Evolutionary conservation across 805 yeast genomes (phyloP).

Genomic region (Yamadazyma scolyti): DNA sequence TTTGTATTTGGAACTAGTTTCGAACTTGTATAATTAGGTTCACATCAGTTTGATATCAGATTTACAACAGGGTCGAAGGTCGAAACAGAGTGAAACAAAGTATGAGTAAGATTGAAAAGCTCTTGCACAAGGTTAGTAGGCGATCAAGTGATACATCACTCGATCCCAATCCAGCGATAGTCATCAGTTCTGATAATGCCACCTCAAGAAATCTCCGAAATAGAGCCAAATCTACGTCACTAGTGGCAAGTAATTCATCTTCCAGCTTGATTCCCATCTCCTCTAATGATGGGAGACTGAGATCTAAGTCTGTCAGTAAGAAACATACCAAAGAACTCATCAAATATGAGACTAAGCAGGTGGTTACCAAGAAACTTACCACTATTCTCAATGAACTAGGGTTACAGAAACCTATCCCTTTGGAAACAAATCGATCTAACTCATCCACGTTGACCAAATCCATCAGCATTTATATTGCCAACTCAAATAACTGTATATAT

Average conservation of each 20-base stretch:
- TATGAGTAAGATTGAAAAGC: slow-evolving; percentile 10
- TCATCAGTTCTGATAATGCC: slow-evolving; percentile 3
- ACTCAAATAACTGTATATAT: slow-evolving; percentile 37
- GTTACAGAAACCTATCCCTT: slow-evolving; percentile 35
- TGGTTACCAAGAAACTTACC: slow-evolving; percentile 31
- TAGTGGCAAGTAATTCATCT: slow-evolving; percentile 6
- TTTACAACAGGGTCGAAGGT: too few relatives aligned
- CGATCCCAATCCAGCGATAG: slow-evolving; percentile 6
- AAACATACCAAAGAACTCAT: slow-evolving; percentile 34
- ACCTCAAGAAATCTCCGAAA: slow-evolving; percentile 4
- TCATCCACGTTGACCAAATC: slow-evolving; percentile 24
- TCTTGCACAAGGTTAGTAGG: slow-evolving; percentile 13
- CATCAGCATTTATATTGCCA: slow-evolving; percentile 31
- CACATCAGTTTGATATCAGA: too few relatives aligned
- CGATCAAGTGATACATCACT: slow-evolving; percentile 14
- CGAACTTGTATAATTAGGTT: too few relatives aligned
- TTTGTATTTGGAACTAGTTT: too few relatives aligned
- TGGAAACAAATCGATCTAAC: slow-evolving; percentile 24
- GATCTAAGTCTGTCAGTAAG: slow-evolving; percentile 17
- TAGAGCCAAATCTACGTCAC: slow-evolving; percentile 10
- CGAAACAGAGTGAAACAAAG: too few relatives aligned
- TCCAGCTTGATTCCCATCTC: slow-evolving; percentile 4
- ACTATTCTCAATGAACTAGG: slow-evolving; percentile 32
- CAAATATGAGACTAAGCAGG: slow-evolving; percentile 34
- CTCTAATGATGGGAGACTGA: slow-evolving; percentile 3